phyloP scores from a whole-genome alignment of 768 basidiomycete genomes.

The Punctularia strigosozonata region DNA sequence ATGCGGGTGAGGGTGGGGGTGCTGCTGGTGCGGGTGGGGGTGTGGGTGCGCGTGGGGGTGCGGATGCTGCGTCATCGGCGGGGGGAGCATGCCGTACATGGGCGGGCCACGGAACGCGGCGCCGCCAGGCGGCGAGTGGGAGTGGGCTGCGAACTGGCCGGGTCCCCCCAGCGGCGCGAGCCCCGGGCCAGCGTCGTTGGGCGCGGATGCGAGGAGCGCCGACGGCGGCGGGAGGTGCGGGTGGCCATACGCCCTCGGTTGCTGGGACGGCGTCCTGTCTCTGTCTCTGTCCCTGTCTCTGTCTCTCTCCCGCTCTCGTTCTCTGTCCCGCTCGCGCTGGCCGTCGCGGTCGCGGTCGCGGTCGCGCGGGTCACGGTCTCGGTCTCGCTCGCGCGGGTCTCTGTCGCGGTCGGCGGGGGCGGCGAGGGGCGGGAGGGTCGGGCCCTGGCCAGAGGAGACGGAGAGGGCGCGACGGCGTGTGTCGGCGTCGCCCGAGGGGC shows the following conservation, averaged over 20 bases:
- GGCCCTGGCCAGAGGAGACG: slow-evolving; percentile 5
- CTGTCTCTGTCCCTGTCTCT: too few species aligned
- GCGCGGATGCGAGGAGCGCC: slow-evolving; percentile 8
- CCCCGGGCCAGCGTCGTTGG: too few species aligned
- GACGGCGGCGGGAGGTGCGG: slow-evolving; percentile 14
- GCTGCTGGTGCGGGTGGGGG: slow-evolving; percentile 8
- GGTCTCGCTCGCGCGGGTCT: slow-evolving; percentile 10
- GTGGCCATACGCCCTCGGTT: slow-evolving; percentile 2
- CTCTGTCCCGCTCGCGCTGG: too few species aligned
- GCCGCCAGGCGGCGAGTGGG: slow-evolving; percentile 7
- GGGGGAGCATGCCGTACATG: slow-evolving; percentile 1
- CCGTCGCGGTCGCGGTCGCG: too few species aligned
- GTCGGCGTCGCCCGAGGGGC: slow-evolving; percentile 45
- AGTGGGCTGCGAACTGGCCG: too few species aligned
- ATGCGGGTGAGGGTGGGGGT: too few species aligned
- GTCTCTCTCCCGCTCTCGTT: too few species aligned
- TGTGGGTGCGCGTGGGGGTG: slow-evolving; percentile 4
- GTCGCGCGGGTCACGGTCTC: too few species aligned
- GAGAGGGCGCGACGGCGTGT: slow-evolving; percentile 11
- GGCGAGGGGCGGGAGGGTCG: slow-evolving; percentile 13
- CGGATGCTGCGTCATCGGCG: slow-evolving; percentile 8
- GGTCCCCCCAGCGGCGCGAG: too few species aligned
- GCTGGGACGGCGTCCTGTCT: too few species aligned
- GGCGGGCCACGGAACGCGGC: slow-evolving; percentile 1
- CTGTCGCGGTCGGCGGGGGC: slow-evolving; percentile 14